phyloP scores from a whole-genome alignment of 2,329 filamentous ascomycete genomes.

The Colletotrichum melonis region DNA sequence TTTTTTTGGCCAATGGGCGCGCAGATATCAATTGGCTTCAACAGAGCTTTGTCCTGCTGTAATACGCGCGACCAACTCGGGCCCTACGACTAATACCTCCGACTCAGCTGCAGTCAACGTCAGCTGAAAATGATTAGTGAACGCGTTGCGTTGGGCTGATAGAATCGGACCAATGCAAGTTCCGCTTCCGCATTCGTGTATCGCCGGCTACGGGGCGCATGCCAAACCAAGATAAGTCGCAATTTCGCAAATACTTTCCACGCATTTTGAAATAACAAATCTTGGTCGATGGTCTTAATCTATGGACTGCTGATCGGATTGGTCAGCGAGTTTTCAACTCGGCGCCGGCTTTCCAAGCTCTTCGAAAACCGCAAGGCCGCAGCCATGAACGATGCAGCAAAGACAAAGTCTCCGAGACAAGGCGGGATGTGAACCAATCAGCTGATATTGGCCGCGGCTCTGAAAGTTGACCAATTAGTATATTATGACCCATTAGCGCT shows the following conservation, averaged over 20 bases:
- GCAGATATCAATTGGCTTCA: too few relatives aligned
- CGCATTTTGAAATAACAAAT: neutral
- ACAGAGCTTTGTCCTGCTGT: too few relatives aligned
- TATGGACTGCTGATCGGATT: neutral
- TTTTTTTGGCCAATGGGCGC: too few relatives aligned
- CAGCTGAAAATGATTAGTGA: neutral
- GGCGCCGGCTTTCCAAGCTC: neutral
- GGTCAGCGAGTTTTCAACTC: neutral
- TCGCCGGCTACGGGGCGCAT: too few relatives aligned
- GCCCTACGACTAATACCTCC: neutral
- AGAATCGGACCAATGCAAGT: neutral
- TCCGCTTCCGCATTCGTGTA: neutral
- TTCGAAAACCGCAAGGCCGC: too few relatives aligned
- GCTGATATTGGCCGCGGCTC: neutral
- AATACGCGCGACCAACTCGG: neutral
- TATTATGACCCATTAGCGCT: neutral
- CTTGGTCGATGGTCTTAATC: neutral
- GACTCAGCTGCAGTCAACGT: neutral
- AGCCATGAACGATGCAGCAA: neutral
- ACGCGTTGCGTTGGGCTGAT: neutral
- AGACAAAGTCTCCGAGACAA: neutral
- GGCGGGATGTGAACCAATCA: neutral
- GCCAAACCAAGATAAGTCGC: neutral
- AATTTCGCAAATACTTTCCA: neutral
- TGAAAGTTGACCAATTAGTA: neutral